These are phyloP conservation scores for Globisporangium rhizosaccharum DNA, from an alignment of 352 stramenopile species.

Conservation along the genomic window DNA sequence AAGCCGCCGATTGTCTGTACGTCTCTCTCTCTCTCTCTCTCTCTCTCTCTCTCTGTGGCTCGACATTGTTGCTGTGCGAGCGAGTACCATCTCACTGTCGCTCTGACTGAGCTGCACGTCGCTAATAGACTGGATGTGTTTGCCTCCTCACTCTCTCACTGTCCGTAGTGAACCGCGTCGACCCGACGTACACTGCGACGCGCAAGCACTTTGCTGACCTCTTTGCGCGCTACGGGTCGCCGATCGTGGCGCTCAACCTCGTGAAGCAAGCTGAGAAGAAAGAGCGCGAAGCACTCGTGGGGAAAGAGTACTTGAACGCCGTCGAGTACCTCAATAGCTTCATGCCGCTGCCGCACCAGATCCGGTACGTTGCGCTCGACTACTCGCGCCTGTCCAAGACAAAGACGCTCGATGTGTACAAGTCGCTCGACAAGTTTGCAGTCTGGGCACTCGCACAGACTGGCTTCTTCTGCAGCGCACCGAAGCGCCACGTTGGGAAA, in stretches of 20 bases:
- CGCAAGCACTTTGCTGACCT: conserved; percentile 93
- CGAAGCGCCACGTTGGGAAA: conserved; percentile 67
- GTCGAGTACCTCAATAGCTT: conserved; percentile 98
- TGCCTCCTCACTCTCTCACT: background rate
- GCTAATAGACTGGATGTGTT: background rate
- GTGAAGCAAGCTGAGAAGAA: conserved; percentile 98
- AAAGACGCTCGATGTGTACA: conserved; percentile 91
- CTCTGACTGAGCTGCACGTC: background rate
- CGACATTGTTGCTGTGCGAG: background rate
- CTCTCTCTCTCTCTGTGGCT: conserved; percentile 3
- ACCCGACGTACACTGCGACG: conserved; percentile 95
- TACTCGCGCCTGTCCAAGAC: conserved; percentile 94
- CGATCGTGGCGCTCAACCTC: conserved; percentile 97
- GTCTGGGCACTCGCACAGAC: conserved; percentile 96
- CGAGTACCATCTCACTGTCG: no score
- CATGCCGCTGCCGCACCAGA: conserved; percentile 87
- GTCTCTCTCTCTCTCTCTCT: conserved; percentile 4
- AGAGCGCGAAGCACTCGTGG: conserved; percentile 96
- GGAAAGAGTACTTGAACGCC: conserved; percentile 96
- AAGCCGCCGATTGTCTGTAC: conserved; percentile 95
- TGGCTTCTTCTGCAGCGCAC: conserved; percentile 95
- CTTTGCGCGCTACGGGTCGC: conserved; percentile 94
- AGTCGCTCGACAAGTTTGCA: conserved; percentile 92
- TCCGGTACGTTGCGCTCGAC: conserved; percentile 96
- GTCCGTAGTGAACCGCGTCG: conserved; percentile 89